Base-by-base conservation (phyloP, 2,329 filamentous ascomycete species). In the Fusarium solani-melongenae region DNA sequence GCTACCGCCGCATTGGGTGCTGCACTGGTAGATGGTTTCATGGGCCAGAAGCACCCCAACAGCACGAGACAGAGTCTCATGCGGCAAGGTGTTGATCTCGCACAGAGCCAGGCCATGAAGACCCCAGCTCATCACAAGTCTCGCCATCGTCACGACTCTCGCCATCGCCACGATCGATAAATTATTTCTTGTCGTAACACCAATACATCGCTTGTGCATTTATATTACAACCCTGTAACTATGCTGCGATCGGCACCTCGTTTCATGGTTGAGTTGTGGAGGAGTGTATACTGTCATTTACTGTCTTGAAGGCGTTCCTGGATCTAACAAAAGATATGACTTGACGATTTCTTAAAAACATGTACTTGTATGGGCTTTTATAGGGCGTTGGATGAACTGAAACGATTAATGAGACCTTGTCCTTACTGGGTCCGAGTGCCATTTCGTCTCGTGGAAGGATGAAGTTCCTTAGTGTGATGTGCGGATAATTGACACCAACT, bases 1-100 rank as follows among this genome's bases (percentile, higher is more conserved):
- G 86, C 85, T 2, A 85, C 85, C 2, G 86, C 86, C 2, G 86
- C 86, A 3, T 67, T 88, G 2, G 85, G 86, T 20, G 86, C 86
- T 1, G 86, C 86, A 0, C 77, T 87, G 20, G 83, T 87, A 41
- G 86, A 88, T 66, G 84, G 85, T 0, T 83, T 88, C 34, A 82
- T 86, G 55, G 79, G 79, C 3, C 75, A 80, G 62, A 83, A 82
- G 73, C 76, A 81, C 14, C 76, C 79, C 2, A 60, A 73, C 29
- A 77, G 77, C 17, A 55, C 69, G 29, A 73, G 77, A 61, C 74
- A 80, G 36, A 78, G 72, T 49, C 44, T 80, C 20, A 73, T 80
- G 64, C 72, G 71, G 36, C 34, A 78, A 29, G 78, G 79, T 7
- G 33, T 80, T 34, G 72, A 79, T 20, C 49, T 78, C 2, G 76